A percentile compares a stretch with the other conserved stretches of the same genome.
Evolutionary conservation across 1,284 basidiomycete genomes (phyloP).

Genomic region (Fistulina hepatica): DNA sequence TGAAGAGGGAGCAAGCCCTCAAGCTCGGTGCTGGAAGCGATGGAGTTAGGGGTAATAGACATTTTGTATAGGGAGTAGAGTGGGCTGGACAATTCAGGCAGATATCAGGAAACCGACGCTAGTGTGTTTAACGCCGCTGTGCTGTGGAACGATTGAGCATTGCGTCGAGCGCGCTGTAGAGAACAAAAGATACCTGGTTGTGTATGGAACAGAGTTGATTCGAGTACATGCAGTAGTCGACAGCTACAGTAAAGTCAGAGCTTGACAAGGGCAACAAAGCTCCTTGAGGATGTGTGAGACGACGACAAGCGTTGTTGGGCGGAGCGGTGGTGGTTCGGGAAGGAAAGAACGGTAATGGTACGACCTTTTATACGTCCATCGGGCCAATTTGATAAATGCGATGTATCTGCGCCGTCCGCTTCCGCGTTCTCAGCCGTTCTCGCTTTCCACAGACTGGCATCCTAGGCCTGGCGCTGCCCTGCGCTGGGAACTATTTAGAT

Average conservation of each 20-base stretch:
- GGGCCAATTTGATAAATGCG: too few relatives aligned
- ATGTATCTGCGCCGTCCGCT: too few relatives aligned
- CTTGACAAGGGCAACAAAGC: conserved; percentile 26
- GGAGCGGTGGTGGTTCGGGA: conserved; percentile 1
- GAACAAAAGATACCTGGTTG: too few relatives aligned
- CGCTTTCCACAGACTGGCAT: too few relatives aligned
- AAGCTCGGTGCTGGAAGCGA: conserved; percentile 47
- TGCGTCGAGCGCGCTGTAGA: too few relatives aligned
- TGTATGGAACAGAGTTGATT: conserved; percentile 75
- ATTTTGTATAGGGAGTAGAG: conserved; percentile 16
- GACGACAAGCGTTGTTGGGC: conserved; percentile 1
- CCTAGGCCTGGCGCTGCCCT: too few relatives aligned
- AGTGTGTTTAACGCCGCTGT: conserved; percentile 67
- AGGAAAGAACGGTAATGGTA: background rate
- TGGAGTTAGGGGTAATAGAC: conserved; percentile 21
- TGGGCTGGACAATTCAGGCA: conserved; percentile 30
- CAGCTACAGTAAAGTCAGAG: background rate
- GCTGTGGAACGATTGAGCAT: too few relatives aligned
- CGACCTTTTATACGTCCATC: conserved; percentile 7
- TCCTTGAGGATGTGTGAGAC: conserved; percentile 2
- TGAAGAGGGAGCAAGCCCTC: conserved; percentile 63
- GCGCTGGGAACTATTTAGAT: too few relatives aligned
- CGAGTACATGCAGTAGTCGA: conserved; percentile 65
- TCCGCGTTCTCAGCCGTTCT: too few relatives aligned
- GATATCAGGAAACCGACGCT: conserved; percentile 47